These are phyloP conservation scores for Fonsecaea pugnacius DNA, from an alignment of 2,329 filamentous ascomycete genomes.

Conservation along the genomic window DNA sequence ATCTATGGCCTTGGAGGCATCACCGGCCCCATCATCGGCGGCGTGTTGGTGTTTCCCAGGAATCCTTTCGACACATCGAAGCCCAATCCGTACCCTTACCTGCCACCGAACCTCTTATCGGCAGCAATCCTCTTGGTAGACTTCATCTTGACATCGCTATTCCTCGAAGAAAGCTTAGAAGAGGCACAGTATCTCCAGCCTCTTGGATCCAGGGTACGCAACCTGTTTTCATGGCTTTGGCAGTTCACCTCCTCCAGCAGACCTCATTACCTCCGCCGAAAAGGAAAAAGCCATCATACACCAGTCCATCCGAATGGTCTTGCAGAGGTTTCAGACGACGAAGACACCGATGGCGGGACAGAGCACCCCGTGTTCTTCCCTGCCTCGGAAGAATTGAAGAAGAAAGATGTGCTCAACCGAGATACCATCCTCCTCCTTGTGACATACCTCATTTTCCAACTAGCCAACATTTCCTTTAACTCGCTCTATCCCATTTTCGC, in stretches of 20 bases:
- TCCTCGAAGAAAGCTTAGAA: conserved; percentile 84
- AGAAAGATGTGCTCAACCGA: conserved; percentile 70
- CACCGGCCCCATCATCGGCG: conserved; percentile 88
- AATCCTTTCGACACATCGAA: conserved; percentile 59
- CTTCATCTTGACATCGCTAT: conserved; percentile 73
- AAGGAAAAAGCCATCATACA: conserved; percentile 22
- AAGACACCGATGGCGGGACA: conserved; percentile 47
- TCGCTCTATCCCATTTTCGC: conserved; percentile 93
- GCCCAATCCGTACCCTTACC: conserved; percentile 73
- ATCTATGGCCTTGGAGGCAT: conserved; percentile 96
- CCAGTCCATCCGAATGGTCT: conserved; percentile 15
- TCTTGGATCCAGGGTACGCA: conserved; percentile 61
- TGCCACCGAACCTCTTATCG: conserved; percentile 80
- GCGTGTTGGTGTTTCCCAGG: conserved; percentile 71
- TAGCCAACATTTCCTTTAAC: conserved; percentile 94
- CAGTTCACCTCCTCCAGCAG: conserved; percentile 65
- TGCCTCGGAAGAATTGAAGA: conserved; percentile 55
- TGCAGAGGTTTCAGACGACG: conserved; percentile 30
- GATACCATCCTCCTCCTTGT: conserved; percentile 80
- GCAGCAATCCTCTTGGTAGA: conserved; percentile 73
- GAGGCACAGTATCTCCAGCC: conserved; percentile 65
- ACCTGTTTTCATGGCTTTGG: conserved; percentile 70
- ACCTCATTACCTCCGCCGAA: conserved; percentile 61
- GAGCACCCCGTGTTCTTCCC: conserved; percentile 45
- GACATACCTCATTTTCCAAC: conserved; percentile 90